Evolutionary conservation across 2,329 filamentous ascomycete genomes (phyloP), one percentile per base, ranked within the genome.

Genomic region (Trichoderma sp.): DNA sequence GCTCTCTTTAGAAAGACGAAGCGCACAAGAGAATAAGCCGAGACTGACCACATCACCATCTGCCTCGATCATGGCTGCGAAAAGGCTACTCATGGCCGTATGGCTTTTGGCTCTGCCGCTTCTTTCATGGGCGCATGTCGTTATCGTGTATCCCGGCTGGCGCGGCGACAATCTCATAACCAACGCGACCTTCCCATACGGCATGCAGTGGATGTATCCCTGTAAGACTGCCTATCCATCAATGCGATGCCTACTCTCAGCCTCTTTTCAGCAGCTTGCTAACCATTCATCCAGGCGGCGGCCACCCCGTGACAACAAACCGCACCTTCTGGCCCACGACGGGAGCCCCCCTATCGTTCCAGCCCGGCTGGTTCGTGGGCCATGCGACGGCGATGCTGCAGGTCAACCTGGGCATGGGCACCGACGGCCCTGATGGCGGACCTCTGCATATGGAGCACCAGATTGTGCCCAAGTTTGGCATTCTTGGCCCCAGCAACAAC

Each of bases 281-380:
- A n/a, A 56, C 26, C 26, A 46, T 32, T 5, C 13, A 5, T 16
- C 11, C 24, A 97, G 95, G 95, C 78, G 96, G 96, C 69, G 96
- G 96, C 70, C 89, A 95, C 83, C 83, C 84, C 56, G 86, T 88
- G 43, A 92, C 93, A 0, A 85, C 81, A 59, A 98, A 99, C 82
- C 89, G 95, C 71, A 97, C 96, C 14, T 92, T 91, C 82, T 98
- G 96, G 96, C 94, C 96, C 18, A 86, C 93, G 60, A 87, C 82
- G 30, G 96, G 96, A 73, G 96, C 96, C 71, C 93, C 94, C 18
- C 76, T 99, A 70, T 87, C 93, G 59, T 86, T 97, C 75, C 95
- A 98, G 77, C 96, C 96, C 0, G 96, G 95, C 76, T 98, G 96
- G 96, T 97, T 97, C 83, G 89, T 90, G 69, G 96, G 96, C 72